phyloP scores from a whole-genome alignment of 805 yeast species.

The Ascoidea asiatica region DNA sequence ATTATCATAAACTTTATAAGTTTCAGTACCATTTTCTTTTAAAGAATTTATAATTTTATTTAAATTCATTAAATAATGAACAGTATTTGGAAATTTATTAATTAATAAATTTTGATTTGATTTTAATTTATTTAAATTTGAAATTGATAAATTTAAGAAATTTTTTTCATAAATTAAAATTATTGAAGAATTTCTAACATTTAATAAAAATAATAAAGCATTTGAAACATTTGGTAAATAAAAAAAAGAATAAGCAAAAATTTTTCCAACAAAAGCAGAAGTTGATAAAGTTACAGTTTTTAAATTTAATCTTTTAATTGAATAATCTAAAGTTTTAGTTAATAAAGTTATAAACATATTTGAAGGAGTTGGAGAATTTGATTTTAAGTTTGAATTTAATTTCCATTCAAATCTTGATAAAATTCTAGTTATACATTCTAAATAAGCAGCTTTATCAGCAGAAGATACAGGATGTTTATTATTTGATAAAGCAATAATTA shows the following conservation, averaged over 20 bases:
- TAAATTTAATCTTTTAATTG: slow-evolving; percentile 28
- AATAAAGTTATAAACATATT: slow-evolving; percentile 19
- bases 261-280: slow-evolving; percentile 48
- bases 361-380: neutral
- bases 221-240: slow-evolving; percentile 33
- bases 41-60: slow-evolving; percentile 15
- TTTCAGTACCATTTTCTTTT: neutral
- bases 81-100: slow-evolving; percentile 16
- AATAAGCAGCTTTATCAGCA: slow-evolving; percentile 35
- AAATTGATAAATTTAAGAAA: slow-evolving; percentile 3
- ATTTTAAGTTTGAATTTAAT: neutral
- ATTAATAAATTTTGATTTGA: neutral
- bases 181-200: slow-evolving; percentile 34
- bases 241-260: slow-evolving; percentile 42
- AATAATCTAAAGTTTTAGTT: slow-evolving; percentile 32
- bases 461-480: slow-evolving; percentile 22
- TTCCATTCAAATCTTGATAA: slow-evolving; percentile 34
- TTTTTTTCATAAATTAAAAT: slow-evolving; percentile 13
- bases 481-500: slow-evolving; percentile 21
- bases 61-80: slow-evolving; percentile 20
- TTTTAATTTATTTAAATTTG: neutral
- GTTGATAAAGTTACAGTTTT: slow-evolving; percentile 30
- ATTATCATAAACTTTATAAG: neutral
- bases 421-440: slow-evolving; percentile 41
- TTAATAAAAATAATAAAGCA: slow-evolving; percentile 41